These are phyloP conservation scores for Nymphaea thermarum DNA, from an alignment of 164 flowering plant species.

Conservation along the genomic window DNA sequence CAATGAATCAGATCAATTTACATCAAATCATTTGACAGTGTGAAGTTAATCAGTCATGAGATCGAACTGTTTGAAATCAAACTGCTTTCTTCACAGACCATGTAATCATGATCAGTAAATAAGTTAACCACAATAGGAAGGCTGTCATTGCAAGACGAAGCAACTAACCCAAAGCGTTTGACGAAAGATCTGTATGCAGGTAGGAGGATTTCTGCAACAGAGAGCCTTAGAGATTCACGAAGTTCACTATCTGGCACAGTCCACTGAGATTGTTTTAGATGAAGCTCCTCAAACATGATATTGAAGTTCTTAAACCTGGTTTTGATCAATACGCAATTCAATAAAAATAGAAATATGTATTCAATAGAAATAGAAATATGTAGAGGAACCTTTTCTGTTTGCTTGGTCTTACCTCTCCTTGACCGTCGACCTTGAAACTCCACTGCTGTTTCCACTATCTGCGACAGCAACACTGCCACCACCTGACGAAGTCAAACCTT, in stretches of 20 bases:
- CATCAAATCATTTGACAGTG: no score
- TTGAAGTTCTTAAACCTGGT: slow-evolving; percentile 71
- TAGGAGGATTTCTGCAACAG: slow-evolving; percentile 90
- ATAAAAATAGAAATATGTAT: no score
- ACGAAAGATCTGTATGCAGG: slow-evolving; percentile 92
- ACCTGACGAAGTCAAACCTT: slow-evolving; percentile 56
- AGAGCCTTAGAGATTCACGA: slow-evolving; percentile 83
- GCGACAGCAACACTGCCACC: slow-evolving; percentile 34
- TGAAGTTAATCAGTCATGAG: no score
- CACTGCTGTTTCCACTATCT: slow-evolving; percentile 50
- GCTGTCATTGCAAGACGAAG: background rate
- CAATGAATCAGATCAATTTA: no score
- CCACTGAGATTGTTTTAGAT: slow-evolving; percentile 95
- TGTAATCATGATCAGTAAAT: background rate
- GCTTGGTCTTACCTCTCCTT: slow-evolving; percentile 49
- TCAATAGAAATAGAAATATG: background rate
- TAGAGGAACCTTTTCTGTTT: background rate
- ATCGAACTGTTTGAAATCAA: no score
- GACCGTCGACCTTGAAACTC: slow-evolving; percentile 64
- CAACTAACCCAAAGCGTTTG: slow-evolving; percentile 64
- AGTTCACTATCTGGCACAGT: slow-evolving; percentile 92
- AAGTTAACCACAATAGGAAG: no score
- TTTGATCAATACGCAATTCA: background rate
- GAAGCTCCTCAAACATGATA: slow-evolving; percentile 83
- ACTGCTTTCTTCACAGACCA: background rate